phyloP scores from a whole-genome alignment of 1,284 basidiomycete genomes.

The Pyrrhoderma noxium region DNA sequence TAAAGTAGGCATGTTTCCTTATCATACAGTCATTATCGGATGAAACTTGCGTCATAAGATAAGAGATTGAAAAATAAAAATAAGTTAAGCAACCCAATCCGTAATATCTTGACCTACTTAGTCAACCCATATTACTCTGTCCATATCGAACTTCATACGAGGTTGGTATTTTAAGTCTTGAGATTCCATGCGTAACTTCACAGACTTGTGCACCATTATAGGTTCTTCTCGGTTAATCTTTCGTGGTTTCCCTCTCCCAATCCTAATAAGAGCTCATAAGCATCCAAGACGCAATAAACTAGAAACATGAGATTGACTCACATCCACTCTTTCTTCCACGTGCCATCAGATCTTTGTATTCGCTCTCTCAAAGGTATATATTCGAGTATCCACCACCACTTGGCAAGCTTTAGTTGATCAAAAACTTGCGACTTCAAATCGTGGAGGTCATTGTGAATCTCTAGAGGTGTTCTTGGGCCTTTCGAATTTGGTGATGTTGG shows the following conservation, averaged over 20 bases:
- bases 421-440: conserved; percentile 22
- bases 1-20: too few relatives aligned
- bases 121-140: too few relatives aligned
- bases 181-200: conserved; percentile 18
- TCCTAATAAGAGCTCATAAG: conserved; percentile 6
- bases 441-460: conserved; percentile 16
- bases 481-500: background rate
- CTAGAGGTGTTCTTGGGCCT: background rate
- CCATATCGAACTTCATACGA: conserved; percentile 4
- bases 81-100: too few relatives aligned
- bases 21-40: too few relatives aligned
- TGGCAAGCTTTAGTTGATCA: conserved; percentile 23
- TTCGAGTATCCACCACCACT: conserved; percentile 24
- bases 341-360: conserved; percentile 11
- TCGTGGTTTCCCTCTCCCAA: conserved; percentile 8
- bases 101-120: too few relatives aligned
- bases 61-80: too few relatives aligned
- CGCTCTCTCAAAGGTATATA: conserved; percentile 17
- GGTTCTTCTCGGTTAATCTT: conserved; percentile 8
- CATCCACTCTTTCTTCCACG: conserved; percentile 16
- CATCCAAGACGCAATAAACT: background rate
- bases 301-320: conserved; percentile 1
- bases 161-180: conserved; percentile 15
- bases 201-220: conserved; percentile 13
- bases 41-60: too few relatives aligned